Base-by-base conservation (phyloP, 2,329 filamentous ascomycete genomes). In the Fusarium sp. region DNA sequence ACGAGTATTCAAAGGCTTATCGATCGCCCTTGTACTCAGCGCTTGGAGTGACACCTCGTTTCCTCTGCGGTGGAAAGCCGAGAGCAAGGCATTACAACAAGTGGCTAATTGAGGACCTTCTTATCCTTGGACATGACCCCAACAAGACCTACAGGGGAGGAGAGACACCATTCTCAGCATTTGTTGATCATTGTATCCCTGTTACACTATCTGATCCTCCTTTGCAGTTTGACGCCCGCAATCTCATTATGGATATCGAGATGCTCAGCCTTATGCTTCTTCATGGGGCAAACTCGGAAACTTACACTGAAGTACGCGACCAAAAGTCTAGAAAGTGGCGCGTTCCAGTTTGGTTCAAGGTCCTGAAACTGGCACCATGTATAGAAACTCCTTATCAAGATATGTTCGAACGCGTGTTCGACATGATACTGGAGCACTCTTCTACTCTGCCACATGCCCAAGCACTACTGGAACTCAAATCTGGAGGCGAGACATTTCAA, bases 261-360 rank as follows among this genome's bases (percentile, higher is more conserved):
- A 28, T 46, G 22, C 58, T 43, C 0, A 20, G 35, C n/a, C 33
- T 40, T 14, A 15, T 58, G 20, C 45, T 61, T 22, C 44, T 17
- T 4, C 11, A 61, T 40, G 40, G 45, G 19, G 45, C 57, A 10
- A 32, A 49, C 7, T 24, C n/a, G 44, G 47, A 13, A 19, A 33
- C 40, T 7, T 14, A 28, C 14, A 7, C 6, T 13, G 26, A 44
- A 7, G 10, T 26, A 13, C 7, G 13, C 1, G 20, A 35, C 19
- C 7, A 19, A n/a, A 39, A 58, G n/a, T 35, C 6, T 7, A 52
- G 47, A n/a, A 22, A 11, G 14, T 54, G 48, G 47, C 32, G 17
- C 37, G 40, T 45, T 19, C 57, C 53, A 15, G 13, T 45, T 44
- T 61, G 57, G 57, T 41, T 61, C 37, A 41, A 40, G 19, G 22